Conservation (phyloP, 2,329 filamentous ascomycete genomes). For the Annulohypoxylon truncatum region DNA sequence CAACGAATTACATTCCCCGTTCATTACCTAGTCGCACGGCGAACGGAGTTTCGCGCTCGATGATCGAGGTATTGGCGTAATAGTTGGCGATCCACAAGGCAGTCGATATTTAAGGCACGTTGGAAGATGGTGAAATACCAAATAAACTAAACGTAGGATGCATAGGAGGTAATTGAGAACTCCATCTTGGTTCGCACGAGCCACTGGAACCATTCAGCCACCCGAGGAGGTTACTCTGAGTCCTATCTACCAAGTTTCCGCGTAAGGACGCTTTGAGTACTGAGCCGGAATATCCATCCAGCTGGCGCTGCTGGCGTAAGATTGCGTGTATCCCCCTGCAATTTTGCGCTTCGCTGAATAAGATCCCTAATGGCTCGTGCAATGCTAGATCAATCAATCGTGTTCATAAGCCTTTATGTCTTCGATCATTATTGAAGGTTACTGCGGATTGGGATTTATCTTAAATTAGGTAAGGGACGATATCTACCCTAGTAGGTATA, state of each 20-base stretch:
- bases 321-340: slow-evolving; percentile 1
- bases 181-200: slow-evolving; percentile 8
- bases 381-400: slow-evolving; percentile 1
- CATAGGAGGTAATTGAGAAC: slow-evolving; percentile 11
- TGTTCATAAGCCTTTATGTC: background rate
- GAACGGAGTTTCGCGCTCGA: background rate
- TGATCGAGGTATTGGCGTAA: slow-evolving; percentile 4
- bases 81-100: background rate
- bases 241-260: no score
- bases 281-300: background rate
- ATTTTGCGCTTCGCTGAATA: slow-evolving; percentile 12
- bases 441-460: background rate
- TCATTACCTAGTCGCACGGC: background rate
- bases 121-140: background rate
- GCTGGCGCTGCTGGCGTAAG: slow-evolving; percentile 10
- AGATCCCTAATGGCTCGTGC: slow-evolving; percentile 2
- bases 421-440: background rate
- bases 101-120: background rate
- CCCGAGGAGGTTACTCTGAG: no score
- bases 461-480: slow-evolving; percentile 1
- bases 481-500: background rate
- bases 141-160: background rate
- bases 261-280: slow-evolving; percentile 8
- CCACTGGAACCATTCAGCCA: background rate
- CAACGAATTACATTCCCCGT: background rate